Evolutionary conservation across 2,329 filamentous ascomycete genomes (phyloP).

Genomic region (Rhynchosporium secalis): DNA sequence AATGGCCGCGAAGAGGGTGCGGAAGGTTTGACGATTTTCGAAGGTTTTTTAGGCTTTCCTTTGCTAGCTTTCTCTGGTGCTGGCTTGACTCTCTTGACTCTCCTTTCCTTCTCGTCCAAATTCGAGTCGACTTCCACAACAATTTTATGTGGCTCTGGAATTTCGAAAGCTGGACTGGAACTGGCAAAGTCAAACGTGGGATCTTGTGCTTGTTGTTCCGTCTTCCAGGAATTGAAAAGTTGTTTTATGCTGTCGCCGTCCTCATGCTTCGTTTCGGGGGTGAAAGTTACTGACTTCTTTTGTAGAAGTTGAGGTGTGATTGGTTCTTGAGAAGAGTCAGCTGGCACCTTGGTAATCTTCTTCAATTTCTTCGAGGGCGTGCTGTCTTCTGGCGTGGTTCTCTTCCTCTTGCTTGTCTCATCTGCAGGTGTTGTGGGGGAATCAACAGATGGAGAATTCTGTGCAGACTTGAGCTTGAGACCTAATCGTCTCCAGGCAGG

Average conservation of each 20-base stretch:
- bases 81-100: constrained; percentile 35
- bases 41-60: constrained; percentile 23
- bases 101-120: constrained; percentile 36
- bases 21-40: constrained; percentile 26
- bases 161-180: constrained; percentile 32
- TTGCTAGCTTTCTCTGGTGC: constrained; percentile 26
- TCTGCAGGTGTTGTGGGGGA: constrained; percentile 24
- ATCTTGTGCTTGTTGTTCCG: constrained; percentile 40
- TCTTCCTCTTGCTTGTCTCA: constrained; percentile 34
- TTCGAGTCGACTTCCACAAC: constrained; percentile 35
- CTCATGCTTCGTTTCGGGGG: constrained; percentile 59
- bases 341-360: constrained; percentile 21
- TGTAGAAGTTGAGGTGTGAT: constrained; percentile 34
- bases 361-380: constrained; percentile 35
- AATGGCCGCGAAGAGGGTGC: constrained; percentile 55
- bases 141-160: constrained; percentile 34
- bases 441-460: constrained; percentile 36
- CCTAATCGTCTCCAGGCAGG: constrained; percentile 63
- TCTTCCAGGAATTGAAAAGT: constrained; percentile 52
- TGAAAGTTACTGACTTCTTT: constrained; percentile 64
- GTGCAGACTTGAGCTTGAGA: constrained; percentile 57
- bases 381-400: constrained; percentile 26
- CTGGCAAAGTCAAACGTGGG: constrained; percentile 28
- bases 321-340: constrained; percentile 29
- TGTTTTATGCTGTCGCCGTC: constrained; percentile 56